Evolutionary conservation across 768 basidiomycete genomes (phyloP), one percentile per base, ranked within the genome.

Genomic region (Russula brevipes): DNA sequence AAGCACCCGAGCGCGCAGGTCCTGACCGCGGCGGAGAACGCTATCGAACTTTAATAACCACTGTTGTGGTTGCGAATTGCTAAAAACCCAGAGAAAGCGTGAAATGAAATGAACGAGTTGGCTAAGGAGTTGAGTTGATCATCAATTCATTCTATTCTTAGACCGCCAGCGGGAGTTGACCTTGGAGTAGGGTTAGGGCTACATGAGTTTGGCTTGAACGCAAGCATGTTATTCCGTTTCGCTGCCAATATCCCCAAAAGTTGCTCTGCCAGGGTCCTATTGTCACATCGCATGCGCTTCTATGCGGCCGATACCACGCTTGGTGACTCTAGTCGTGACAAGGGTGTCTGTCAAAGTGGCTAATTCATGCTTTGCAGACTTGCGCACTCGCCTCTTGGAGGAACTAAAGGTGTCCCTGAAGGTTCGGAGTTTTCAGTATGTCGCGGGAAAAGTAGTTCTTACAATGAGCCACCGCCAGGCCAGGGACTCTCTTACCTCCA

Each of bases 321-420:
- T 35, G 49, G 61, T 57, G 35, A 57, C 4, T 31, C 24, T 61
- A 7, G 7, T 41, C 19, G 36, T 33, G 17, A 52, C 24, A 47
- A 44, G 3, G 14, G 5, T 10, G 6, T 31, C 19, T 46, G 19
- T 17, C 12, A 38, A n/a, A 2, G 44, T 30, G 3, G 38, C 57
- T 59, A 45, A 54, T 44, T 38, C 41, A 36, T 16, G 56, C 12
- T 52, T 12, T 14, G 19, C 52, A 85, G 87, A 83, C 61, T 71
- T 87, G 60, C 82, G 87, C 30, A 69, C 79, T 45, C 77, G 74
- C 55, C 76, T 90, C 38, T 72, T 79, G 57, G 69, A 71, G 46
- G 81, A 81, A 57, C 79, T 89, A 30, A 90, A 89, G 69, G 68
- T 72, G 31, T 83, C 88, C 9, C 83, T 90, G 84, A 89, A 86